These are phyloP conservation scores for Spatholobus suberectus DNA, from an alignment of 306 rosid genomes.

Conservation along the genomic window DNA sequence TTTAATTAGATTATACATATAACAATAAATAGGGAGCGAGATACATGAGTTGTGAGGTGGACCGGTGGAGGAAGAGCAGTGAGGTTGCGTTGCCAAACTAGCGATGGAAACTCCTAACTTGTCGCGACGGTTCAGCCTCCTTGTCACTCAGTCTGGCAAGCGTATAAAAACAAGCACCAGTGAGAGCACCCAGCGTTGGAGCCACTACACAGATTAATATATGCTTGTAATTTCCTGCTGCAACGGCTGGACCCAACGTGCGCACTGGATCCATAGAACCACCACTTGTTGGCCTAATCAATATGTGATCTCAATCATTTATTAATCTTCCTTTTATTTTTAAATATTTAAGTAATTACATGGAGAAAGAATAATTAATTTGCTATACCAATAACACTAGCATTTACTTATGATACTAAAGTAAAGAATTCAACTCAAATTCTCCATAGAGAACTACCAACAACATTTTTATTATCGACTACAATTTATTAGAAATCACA, in stretches of 20 bases:
- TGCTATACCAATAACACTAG: too few relatives aligned
- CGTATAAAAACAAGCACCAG: slow-evolving; percentile 78
- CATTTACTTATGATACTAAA: too few relatives aligned
- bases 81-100: slow-evolving; percentile 40
- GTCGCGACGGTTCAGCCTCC: slow-evolving; percentile 52
- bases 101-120: slow-evolving; percentile 84
- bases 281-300: slow-evolving; percentile 77
- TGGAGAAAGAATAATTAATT: too few relatives aligned
- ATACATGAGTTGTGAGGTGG: neutral
- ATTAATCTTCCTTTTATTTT: neutral
- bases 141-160: slow-evolving; percentile 65
- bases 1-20: slow-evolving; percentile 11
- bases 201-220: slow-evolving; percentile 87
- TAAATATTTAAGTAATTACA: too few relatives aligned
- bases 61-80: neutral
- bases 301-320: neutral
- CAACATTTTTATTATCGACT: too few relatives aligned
- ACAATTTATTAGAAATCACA: too few relatives aligned
- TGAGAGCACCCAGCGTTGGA: slow-evolving; percentile 80
- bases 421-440: too few relatives aligned
- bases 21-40: too few relatives aligned
- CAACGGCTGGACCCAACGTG: slow-evolving; percentile 94
- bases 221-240: slow-evolving; percentile 74
- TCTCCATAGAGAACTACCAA: too few relatives aligned
- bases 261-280: slow-evolving; percentile 98